Conservation (phyloP, 78 protist genomes). For the Creolimax fragrantissima region DNA sequence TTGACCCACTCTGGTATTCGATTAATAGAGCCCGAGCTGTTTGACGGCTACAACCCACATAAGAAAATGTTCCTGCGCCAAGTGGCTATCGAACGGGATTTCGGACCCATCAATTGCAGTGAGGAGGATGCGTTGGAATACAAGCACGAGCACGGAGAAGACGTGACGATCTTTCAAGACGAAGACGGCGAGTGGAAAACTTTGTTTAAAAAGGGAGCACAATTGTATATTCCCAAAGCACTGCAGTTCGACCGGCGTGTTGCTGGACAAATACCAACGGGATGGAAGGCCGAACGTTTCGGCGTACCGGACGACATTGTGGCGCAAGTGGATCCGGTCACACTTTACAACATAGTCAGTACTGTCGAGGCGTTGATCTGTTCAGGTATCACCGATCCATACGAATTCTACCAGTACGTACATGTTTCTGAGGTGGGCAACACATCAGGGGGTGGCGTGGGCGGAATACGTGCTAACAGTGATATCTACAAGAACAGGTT, state of each 20-base stretch:
- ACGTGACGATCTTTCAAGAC: neutral
- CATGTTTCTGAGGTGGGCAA: slow-evolving; percentile 60
- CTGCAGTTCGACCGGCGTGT: slow-evolving; percentile 38
- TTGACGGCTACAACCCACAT: slow-evolving; percentile 54
- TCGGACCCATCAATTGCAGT: slow-evolving; percentile 43
- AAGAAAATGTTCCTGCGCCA: slow-evolving; percentile 39
- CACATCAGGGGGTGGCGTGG: slow-evolving; percentile 56
- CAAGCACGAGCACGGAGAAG: slow-evolving; percentile 47
- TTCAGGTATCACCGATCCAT: slow-evolving; percentile 43
- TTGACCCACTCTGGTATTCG: slow-evolving; percentile 49
- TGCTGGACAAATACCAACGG: slow-evolving; percentile 61
- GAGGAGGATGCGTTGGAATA: slow-evolving; percentile 39
- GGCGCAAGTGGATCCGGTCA: slow-evolving; percentile 50
- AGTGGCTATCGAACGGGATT: slow-evolving; percentile 38
- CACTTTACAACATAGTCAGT: slow-evolving; percentile 36
- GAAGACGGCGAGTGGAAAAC: slow-evolving; percentile 2
- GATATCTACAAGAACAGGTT: slow-evolving; percentile 26
- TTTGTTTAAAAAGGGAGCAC: slow-evolving; percentile 36
- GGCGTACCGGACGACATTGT: slow-evolving; percentile 52
- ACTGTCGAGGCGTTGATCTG: slow-evolving; percentile 41
- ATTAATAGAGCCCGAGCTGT: slow-evolving; percentile 52
- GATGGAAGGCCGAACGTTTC: slow-evolving; percentile 42
- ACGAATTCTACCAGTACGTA: slow-evolving; percentile 53
- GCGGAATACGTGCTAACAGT: slow-evolving; percentile 35
- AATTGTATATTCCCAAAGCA: slow-evolving; percentile 47